Percentiles rank a stretch among this genome's conserved stretches.
Conservation (phyloP, 2,329 filamentous ascomycete genomes). For the Verticillium zaregamsianum region DNA sequence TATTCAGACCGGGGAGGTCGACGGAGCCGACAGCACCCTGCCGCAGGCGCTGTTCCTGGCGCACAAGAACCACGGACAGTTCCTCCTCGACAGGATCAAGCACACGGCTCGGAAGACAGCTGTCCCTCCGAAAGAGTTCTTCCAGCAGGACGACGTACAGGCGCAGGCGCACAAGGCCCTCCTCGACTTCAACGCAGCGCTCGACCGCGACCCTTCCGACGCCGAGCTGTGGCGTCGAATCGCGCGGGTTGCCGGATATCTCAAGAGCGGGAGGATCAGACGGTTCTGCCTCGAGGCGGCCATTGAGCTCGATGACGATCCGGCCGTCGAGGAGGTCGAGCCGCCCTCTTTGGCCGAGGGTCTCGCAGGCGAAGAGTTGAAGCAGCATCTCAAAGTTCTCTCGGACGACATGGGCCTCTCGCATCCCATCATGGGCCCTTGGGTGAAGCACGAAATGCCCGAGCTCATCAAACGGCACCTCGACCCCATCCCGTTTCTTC, state of each 20-base stretch:
- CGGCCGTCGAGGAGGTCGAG: constrained; percentile 56
- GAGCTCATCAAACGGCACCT: constrained; percentile 47
- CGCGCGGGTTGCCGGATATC: constrained; percentile 53
- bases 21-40: constrained; percentile 74
- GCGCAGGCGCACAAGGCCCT: constrained; percentile 42
- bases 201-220: constrained; percentile 63
- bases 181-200: constrained; percentile 52
- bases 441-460: constrained; percentile 47
- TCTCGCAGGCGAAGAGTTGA: constrained; percentile 59
- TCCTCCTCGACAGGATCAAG: constrained; percentile 71
- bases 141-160: constrained; percentile 31
- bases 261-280: constrained; percentile 53
- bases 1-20: constrained; percentile 57
- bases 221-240: constrained; percentile 61
- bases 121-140: constrained; percentile 21
- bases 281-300: constrained; percentile 63
- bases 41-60: constrained; percentile 88
- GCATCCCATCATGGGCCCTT: constrained; percentile 58
- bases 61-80: constrained; percentile 94
- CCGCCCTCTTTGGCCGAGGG: constrained; percentile 60
- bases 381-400: constrained; percentile 47
- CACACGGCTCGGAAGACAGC: constrained; percentile 35
- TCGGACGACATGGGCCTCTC: constrained; percentile 52
- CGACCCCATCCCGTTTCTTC: constrained; percentile 60
- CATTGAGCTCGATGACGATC: constrained; percentile 64